Percentiles rank a stretch among this genome's conserved stretches.
These are phyloP conservation scores for Peribolospora kevripleyi DNA, from an alignment of 768 basidiomycete genomes.

Conservation along the genomic window DNA sequence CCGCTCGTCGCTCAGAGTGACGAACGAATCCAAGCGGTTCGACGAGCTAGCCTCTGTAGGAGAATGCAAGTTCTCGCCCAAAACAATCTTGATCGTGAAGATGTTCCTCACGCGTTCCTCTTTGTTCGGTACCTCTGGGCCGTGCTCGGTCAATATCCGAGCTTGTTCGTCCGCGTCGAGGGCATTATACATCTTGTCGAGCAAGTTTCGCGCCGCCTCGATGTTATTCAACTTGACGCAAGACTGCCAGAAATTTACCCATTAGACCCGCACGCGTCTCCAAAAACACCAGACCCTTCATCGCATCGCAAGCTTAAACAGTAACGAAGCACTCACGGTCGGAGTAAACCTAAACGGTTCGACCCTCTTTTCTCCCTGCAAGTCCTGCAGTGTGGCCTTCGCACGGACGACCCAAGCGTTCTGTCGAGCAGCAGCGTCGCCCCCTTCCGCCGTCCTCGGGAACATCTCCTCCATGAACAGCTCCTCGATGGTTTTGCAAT, in stretches of 20 bases:
- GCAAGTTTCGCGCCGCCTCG: slow-evolving; percentile 62
- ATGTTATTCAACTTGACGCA: slow-evolving; percentile 97
- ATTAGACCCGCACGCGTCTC: no score
- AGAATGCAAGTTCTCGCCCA: slow-evolving; percentile 61
- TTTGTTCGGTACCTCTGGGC: slow-evolving; percentile 51
- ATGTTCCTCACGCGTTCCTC: slow-evolving; percentile 21
- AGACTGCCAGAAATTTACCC: slow-evolving; percentile 26
- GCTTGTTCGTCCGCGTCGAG: slow-evolving; percentile 56
- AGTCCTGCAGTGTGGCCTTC: slow-evolving; percentile 23
- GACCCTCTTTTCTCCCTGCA: slow-evolving; percentile 60
- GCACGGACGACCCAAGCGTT: slow-evolving; percentile 75
- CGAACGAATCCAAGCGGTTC: slow-evolving; percentile 55
- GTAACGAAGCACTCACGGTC: slow-evolving; percentile 18
- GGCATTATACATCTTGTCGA: slow-evolving; percentile 84
- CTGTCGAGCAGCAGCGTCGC: slow-evolving; percentile 54
- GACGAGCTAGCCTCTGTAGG: neutral
- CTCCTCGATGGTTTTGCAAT: slow-evolving; percentile 62
- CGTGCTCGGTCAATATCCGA: slow-evolving; percentile 13
- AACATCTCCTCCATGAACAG: slow-evolving; percentile 93
- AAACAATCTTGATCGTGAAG: slow-evolving; percentile 78
- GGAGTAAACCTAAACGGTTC: slow-evolving; percentile 87
- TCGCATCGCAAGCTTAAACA: no score
- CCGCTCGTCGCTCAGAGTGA: slow-evolving; percentile 78
- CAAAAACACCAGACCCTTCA: no score
- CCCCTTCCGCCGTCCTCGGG: slow-evolving; percentile 40